These are phyloP conservation scores for Leccinum sublutescens DNA, from an alignment of 768 basidiomycete species.

Conservation along the genomic window DNA sequence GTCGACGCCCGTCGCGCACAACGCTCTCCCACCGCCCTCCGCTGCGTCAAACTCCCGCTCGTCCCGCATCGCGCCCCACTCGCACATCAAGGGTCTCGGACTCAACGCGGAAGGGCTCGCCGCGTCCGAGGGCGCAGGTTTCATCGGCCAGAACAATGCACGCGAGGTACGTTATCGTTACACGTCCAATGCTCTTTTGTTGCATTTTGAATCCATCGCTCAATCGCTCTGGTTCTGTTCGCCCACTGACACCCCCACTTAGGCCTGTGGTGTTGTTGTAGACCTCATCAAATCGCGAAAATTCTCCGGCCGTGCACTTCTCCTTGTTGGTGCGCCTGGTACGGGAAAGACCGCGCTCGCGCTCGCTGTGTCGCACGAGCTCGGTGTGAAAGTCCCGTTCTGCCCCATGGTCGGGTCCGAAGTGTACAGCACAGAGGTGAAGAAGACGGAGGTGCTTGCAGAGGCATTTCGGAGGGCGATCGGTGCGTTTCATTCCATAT, in stretches of 20 bases:
- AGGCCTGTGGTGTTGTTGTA: constrained; percentile 92
- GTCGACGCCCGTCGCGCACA: constrained; percentile 63
- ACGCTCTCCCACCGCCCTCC: constrained; percentile 69
- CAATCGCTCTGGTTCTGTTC: not conserved
- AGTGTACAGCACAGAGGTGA: constrained; percentile 95
- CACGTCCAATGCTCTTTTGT: not conserved
- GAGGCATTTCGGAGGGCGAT: constrained; percentile 95
- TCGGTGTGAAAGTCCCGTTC: constrained; percentile 94
- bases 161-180: constrained; percentile 65
- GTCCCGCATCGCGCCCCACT: constrained; percentile 86
- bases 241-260: not conserved
- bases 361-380: constrained; percentile 91
- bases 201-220: not conserved
- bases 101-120: constrained; percentile 83
- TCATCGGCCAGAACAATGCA: constrained; percentile 87
- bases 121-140: constrained; percentile 70
- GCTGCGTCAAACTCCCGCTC: constrained; percentile 60
- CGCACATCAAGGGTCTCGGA: constrained; percentile 96
- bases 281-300: constrained; percentile 88
- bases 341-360: constrained; percentile 98
- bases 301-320: constrained; percentile 89
- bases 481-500: constrained; percentile 57
- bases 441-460: constrained; percentile 97
- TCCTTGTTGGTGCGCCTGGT: constrained; percentile 93
- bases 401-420: constrained; percentile 99